A percentile compares a stretch with the other conserved stretches of the same genome.
These are phyloP conservation scores for Paramecium biaurelia DNA, from an alignment of 73 alveolate species.

Conservation along the genomic window DNA sequence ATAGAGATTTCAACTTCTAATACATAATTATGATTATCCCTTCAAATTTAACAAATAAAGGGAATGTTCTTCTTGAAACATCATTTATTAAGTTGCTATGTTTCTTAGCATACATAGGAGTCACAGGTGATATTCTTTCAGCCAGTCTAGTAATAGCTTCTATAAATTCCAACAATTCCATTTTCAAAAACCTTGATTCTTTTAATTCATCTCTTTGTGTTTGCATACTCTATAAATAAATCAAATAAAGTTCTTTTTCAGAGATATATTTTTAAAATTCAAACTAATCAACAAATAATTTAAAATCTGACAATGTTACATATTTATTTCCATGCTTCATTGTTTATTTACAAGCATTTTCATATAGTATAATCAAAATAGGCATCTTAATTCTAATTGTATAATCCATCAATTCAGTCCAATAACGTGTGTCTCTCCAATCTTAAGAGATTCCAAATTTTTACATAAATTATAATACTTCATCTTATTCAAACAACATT, in stretches of 20 bases:
- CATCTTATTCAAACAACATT: neutral
- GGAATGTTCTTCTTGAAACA: slow-evolving; percentile 23
- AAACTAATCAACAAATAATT: neutral
- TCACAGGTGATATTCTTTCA: slow-evolving; percentile 58
- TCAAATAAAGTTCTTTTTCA: slow-evolving; percentile 74
- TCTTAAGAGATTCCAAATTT: slow-evolving; percentile 40
- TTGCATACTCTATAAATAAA: slow-evolving; percentile 76
- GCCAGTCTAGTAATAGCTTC: slow-evolving; percentile 84
- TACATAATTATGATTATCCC: neutral
- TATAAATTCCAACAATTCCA: slow-evolving; percentile 73
- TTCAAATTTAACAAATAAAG: slow-evolving; percentile 39
- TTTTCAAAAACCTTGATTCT: slow-evolving; percentile 68
- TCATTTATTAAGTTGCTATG: neutral
- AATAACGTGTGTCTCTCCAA: slow-evolving; percentile 39
- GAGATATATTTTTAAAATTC: slow-evolving; percentile 55
- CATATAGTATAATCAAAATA: neutral
- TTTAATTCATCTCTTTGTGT: slow-evolving; percentile 73
- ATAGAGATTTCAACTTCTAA: neutral
- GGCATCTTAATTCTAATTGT: slow-evolving; percentile 5
- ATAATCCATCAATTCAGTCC: slow-evolving; percentile 41
- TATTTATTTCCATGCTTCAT: slow-evolving; percentile 21
- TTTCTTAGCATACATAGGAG: slow-evolving; percentile 31
- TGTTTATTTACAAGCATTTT: slow-evolving; percentile 12
- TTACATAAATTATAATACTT: slow-evolving; percentile 1
- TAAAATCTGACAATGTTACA: slow-evolving; percentile 16